phyloP scores from a whole-genome alignment of 495 filamentous ascomycete species.

The Penicillium paradoxum region DNA sequence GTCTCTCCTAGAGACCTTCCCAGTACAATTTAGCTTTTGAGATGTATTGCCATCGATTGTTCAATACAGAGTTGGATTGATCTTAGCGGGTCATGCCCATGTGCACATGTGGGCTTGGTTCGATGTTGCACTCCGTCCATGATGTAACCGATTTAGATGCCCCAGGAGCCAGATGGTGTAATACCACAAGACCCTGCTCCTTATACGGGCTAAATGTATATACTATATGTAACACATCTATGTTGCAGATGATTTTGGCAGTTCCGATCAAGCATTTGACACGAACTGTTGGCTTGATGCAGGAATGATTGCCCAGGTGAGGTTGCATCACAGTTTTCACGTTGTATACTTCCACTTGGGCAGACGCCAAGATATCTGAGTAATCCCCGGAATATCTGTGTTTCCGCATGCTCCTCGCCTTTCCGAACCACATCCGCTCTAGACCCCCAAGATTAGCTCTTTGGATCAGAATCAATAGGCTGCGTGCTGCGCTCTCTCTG shows the following conservation, averaged over 20 bases:
- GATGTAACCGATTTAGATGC: background rate
- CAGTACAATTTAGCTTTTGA: too few relatives aligned
- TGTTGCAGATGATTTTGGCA: too few relatives aligned
- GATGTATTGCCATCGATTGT: background rate
- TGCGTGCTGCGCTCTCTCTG: constrained; percentile 5
- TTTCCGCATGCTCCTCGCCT: constrained; percentile 14
- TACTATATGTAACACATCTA: too few relatives aligned
- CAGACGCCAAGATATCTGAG: constrained; percentile 3
- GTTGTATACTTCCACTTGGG: background rate
- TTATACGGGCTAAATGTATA: too few relatives aligned
- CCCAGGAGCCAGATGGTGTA: background rate
- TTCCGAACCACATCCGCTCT: constrained; percentile 7
- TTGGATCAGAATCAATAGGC: constrained; percentile 5
- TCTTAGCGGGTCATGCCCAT: too few relatives aligned
- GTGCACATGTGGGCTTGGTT: background rate
- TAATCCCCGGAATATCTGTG: constrained; percentile 5
- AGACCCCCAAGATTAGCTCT: constrained; percentile 3
- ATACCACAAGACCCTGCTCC: background rate
- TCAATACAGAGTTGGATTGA: too few relatives aligned
- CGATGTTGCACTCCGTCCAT: background rate
- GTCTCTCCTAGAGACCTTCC: background rate
- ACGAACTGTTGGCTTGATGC: too few relatives aligned
- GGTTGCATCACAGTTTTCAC: too few relatives aligned
- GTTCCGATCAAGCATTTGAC: too few relatives aligned
- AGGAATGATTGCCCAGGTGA: background rate